Evolutionary conservation across 352 stramenopile genomes (phyloP).

Genomic region (Phytophthora palmivora): DNA sequence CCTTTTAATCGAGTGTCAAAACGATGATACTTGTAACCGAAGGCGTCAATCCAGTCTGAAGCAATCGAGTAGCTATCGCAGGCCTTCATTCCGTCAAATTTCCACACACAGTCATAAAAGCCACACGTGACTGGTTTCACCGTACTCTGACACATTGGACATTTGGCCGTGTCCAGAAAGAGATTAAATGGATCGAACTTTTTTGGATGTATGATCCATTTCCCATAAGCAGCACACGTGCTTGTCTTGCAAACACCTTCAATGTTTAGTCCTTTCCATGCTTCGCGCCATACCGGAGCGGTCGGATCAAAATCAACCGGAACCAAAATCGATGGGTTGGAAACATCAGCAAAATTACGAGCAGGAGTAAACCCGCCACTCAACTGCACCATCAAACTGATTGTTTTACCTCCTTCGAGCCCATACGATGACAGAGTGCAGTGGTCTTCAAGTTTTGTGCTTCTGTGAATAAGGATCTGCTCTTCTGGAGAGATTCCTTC

Average conservation of each 20-base stretch:
- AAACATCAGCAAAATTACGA: slow-evolving; percentile 36
- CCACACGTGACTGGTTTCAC: slow-evolving; percentile 39
- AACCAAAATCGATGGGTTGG: slow-evolving; percentile 21
- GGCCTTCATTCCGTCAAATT: slow-evolving; percentile 33
- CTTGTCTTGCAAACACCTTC: slow-evolving; percentile 33
- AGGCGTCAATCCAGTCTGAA: slow-evolving; percentile 32
- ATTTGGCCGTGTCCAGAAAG: slow-evolving; percentile 10
- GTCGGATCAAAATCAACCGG: slow-evolving; percentile 7
- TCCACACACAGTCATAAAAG: slow-evolving; percentile 45
- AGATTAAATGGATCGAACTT: slow-evolving; percentile 35
- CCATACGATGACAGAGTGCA: slow-evolving; percentile 4
- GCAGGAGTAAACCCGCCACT: not conserved
- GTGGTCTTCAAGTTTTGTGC: slow-evolving; percentile 2
- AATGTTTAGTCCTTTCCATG: slow-evolving; percentile 35
- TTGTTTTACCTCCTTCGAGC: not conserved
- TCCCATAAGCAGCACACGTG: slow-evolving; percentile 20
- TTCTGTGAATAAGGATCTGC: slow-evolving; percentile 6
- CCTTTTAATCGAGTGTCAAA: slow-evolving; percentile 17
- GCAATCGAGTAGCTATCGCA: slow-evolving; percentile 8
- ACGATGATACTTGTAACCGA: slow-evolving; percentile 25
- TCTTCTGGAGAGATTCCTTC: slow-evolving; percentile 5
- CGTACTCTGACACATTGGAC: slow-evolving; percentile 20
- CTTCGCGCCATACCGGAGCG: slow-evolving; percentile 17
- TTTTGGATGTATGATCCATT: slow-evolving; percentile 25
- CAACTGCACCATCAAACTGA: not conserved